Base-by-base conservation (phyloP, 148 eudicot genomes). In the Rhododendron mucronatum region DNA sequence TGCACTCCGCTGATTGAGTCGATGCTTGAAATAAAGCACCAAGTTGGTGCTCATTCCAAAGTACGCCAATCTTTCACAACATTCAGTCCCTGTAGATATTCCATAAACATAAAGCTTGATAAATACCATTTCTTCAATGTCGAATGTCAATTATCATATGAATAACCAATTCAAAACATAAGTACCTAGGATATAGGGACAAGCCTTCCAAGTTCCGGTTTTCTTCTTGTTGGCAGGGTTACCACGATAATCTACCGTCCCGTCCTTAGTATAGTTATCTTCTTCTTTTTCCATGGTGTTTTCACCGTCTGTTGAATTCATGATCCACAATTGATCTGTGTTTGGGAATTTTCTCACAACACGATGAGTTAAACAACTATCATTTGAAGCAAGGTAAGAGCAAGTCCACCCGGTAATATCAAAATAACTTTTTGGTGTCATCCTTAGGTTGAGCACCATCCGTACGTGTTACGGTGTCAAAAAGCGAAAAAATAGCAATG, bases 181-280 rank as follows among this genome's bases (percentile, higher is more conserved):
- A n/a, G 41, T 84, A 86, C 90, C 90, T 79, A 89, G 61, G 45
- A 89, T 86, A 74, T 51, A 89, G 76, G 85, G 85, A 61, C 90
- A 86, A 59, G 90, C 90, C 79, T 86, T 89, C 90, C 90, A 89
- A 28, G 82, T 86, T 86, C 90, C 88, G 3, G 88, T 89, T 86
- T 74, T 80, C 57, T 55, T 84, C 44, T 71, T 81, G 65, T 84
- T 84, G 47, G 90, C 90, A 28, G 88, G 88, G n/a, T 86, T 74
- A 7, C 86, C 84, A 23, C 65, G 77, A 84, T 50, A 84, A 84
- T 89, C 87, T 47, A 89, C 87, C 1, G 90, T 86, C 51, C 88
- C 87, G 28, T 89, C 85, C 75, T 84, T 86, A 3, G 90, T 86
- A 73, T 81, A 84, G 75, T 74, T 37, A 82, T 78, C 79, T 41